These are phyloP conservation scores for Babesia bovis DNA, from an alignment of 169 alveolate species.

Conservation along the genomic window DNA sequence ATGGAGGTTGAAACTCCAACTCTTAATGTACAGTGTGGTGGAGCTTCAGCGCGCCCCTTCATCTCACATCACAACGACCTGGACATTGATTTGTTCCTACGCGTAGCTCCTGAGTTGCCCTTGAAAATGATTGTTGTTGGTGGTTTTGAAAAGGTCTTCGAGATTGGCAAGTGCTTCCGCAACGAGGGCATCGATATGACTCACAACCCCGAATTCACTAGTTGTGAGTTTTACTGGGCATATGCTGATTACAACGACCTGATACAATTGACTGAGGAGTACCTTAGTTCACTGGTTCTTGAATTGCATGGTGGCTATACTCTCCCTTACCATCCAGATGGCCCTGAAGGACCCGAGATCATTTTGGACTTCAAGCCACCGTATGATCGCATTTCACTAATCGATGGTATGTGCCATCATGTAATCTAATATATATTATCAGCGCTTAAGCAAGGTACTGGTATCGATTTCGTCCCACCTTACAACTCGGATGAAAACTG, in stretches of 20 bases:
- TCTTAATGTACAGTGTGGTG: conserved; percentile 89
- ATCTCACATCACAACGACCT: conserved; percentile 89
- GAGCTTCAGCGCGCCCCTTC: conserved; percentile 93
- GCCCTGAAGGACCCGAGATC: conserved; percentile 87
- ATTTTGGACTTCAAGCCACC: conserved; percentile 98
- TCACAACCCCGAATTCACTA: conserved; percentile 93
- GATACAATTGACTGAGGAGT: conserved; percentile 87
- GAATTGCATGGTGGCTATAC: conserved; percentile 91
- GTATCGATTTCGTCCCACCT: conserved; percentile 80
- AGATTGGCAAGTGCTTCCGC: conserved; percentile 93
- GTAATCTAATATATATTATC: neutral
- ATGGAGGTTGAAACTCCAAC: conserved; percentile 93
- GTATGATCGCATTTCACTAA: conserved; percentile 89
- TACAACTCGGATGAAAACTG: conserved; percentile 76
- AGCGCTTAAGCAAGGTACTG: conserved; percentile 82
- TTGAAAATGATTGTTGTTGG: conserved; percentile 90
- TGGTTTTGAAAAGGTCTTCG: conserved; percentile 89
- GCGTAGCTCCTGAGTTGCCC: conserved; percentile 94
- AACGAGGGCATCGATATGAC: conserved; percentile 88
- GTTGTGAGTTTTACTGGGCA: conserved; percentile 91
- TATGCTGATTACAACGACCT: conserved; percentile 91
- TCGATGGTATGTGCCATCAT: conserved; percentile 67
- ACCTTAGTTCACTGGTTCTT: conserved; percentile 80
- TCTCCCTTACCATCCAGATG: conserved; percentile 94
- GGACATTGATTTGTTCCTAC: conserved; percentile 85